Evolutionary conservation across 208 protist genomes (phyloP).

Genomic region (Crithidia acanthocephali): DNA sequence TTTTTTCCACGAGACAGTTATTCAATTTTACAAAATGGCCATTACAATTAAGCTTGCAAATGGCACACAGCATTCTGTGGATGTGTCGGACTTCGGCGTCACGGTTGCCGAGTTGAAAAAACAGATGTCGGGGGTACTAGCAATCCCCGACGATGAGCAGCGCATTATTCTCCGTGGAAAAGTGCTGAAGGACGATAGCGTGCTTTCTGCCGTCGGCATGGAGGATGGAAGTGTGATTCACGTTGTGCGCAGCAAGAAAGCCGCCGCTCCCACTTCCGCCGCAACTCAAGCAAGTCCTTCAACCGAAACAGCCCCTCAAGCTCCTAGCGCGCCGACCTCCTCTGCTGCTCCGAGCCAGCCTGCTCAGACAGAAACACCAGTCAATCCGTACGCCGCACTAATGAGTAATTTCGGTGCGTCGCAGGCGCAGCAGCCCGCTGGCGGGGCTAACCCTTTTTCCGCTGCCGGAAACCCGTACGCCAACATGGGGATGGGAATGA

Average conservation of each 20-base stretch:
- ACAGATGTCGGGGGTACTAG: constrained; percentile 37
- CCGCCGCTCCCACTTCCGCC: constrained; percentile 8
- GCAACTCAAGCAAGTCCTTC: constrained; percentile 13
- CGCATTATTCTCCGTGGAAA: constrained; percentile 83
- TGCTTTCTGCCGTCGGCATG: constrained; percentile 78
- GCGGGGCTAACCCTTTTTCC: constrained; percentile 11
- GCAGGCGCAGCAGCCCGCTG: constrained; percentile 14
- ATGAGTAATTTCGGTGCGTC: constrained; percentile 44
- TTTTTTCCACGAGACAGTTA: constrained; percentile 15
- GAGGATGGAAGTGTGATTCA: constrained; percentile 83
- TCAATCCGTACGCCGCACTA: constrained; percentile 79
- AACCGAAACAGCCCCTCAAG: constrained; percentile 11
- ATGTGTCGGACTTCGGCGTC: constrained; percentile 74
- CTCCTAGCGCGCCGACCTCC: constrained; percentile 5
- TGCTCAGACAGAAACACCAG: constrained; percentile 1
- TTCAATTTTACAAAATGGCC: constrained; percentile 42
- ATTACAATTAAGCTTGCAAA: constrained; percentile 85
- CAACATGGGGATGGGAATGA: constrained; percentile 15
- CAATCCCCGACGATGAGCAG: constrained; percentile 85
- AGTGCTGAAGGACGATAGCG: constrained; percentile 84
- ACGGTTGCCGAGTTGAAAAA: constrained; percentile 80
- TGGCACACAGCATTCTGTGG: constrained; percentile 72
- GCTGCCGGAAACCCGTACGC: constrained; percentile 24
- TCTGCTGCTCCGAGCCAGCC: constrained; percentile 12
- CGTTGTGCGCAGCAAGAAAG: constrained; percentile 82